These are phyloP conservation scores for Xylaria hypoxylon DNA, from an alignment of 2,329 filamentous ascomycete species.

Conservation along the genomic window DNA sequence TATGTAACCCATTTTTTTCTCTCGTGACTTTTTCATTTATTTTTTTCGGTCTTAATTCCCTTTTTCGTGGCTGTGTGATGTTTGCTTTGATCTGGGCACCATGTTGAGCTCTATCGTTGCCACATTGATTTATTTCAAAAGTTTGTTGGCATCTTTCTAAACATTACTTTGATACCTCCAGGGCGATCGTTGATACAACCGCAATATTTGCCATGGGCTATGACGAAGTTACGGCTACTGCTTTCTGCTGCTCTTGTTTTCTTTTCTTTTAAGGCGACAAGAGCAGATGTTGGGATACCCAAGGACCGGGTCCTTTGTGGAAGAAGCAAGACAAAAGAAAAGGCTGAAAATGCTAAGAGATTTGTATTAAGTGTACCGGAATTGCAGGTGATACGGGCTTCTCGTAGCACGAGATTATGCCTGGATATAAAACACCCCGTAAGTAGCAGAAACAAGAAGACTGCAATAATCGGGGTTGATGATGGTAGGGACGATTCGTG, in stretches of 20 bases:
- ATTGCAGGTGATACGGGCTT: slow-evolving; percentile 27
- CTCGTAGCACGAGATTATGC: slow-evolving; percentile 34
- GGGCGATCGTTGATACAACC: slow-evolving; percentile 49
- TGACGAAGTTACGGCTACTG: slow-evolving; percentile 47
- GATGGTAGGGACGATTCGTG: slow-evolving; percentile 22
- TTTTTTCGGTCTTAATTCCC: slow-evolving; percentile 45
- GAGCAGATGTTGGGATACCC: slow-evolving; percentile 33
- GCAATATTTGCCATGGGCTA: slow-evolving; percentile 46
- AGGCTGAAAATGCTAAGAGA: slow-evolving; percentile 32
- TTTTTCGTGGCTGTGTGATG: slow-evolving; percentile 48
- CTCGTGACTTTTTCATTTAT: slow-evolving; percentile 44
- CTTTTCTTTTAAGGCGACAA: slow-evolving; percentile 25
- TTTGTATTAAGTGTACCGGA: slow-evolving; percentile 36
- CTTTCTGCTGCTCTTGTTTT: slow-evolving; percentile 29
- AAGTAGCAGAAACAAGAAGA: slow-evolving; percentile 30
- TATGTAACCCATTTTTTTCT: slow-evolving; percentile 47
- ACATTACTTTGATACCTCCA: slow-evolving; percentile 52
- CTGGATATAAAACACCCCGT: slow-evolving; percentile 29
- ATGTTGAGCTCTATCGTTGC: slow-evolving; percentile 41
- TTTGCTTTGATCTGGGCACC: slow-evolving; percentile 41
- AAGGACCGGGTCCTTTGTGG: slow-evolving; percentile 33
- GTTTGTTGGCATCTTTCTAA: slow-evolving; percentile 49
- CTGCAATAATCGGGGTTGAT: slow-evolving; percentile 16
- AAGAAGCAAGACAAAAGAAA: slow-evolving; percentile 24
- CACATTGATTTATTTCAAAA: slow-evolving; percentile 46